Evolutionary conservation across 257 asterid species (phyloP).

Genomic region (Ligustrum vulgare): DNA sequence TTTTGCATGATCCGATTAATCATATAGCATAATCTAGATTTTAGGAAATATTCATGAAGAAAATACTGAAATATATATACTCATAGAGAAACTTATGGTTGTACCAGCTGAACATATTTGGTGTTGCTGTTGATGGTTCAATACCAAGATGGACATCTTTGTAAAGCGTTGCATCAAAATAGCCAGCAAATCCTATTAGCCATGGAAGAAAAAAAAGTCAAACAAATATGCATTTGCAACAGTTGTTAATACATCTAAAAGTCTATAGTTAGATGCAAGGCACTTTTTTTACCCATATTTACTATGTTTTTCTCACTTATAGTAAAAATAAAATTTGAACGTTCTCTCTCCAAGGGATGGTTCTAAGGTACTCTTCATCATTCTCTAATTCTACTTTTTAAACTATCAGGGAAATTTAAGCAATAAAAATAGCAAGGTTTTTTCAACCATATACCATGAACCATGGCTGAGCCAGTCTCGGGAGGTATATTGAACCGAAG

Average conservation of each 20-base stretch:
- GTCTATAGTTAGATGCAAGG: not conserved
- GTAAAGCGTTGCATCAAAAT: slow-evolving; percentile 88
- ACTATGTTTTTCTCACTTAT: not conserved
- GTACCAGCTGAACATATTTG: slow-evolving; percentile 99
- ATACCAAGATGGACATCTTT: slow-evolving; percentile 93
- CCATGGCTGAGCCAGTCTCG: slow-evolving; percentile 85
- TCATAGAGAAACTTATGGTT: not conserved
- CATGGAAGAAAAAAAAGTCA: slow-evolving; percentile 6
- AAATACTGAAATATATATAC: not conserved
- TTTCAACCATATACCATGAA: slow-evolving; percentile 67
- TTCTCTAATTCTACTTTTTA: not conserved
- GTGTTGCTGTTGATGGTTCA: slow-evolving; percentile 91
- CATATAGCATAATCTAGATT: not conserved
- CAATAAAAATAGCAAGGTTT: slow-evolving; percentile 1
- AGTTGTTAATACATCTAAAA: not conserved
- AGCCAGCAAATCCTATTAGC: slow-evolving; percentile 89
- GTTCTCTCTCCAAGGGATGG: not conserved
- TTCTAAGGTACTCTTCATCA: not conserved
- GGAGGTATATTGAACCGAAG: slow-evolving; percentile 66
- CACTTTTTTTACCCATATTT: not conserved
- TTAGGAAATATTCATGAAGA: not conserved
- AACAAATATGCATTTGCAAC: slow-evolving; percentile 1
- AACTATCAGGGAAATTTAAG: not conserved
- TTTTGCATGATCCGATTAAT: not conserved
- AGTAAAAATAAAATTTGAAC: not conserved